phyloP scores from a whole-genome alignment of 1,139 yeast genomes.

The Zygosaccharomyces pseudobailii region DNA sequence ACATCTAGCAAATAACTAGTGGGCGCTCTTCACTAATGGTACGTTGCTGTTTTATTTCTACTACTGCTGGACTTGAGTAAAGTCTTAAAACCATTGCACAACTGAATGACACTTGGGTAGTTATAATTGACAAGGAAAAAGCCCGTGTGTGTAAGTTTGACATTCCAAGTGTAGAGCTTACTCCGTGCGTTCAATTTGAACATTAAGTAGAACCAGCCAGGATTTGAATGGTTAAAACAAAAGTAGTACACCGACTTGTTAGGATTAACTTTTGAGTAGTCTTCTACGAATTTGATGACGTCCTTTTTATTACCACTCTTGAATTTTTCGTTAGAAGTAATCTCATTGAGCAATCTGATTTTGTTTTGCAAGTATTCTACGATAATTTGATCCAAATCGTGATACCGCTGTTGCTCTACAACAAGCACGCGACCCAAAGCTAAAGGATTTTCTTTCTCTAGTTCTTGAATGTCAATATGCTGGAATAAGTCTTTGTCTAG shows the following conservation, averaged over 20 bases:
- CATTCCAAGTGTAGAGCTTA: constrained; percentile 82
- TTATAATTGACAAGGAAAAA: constrained; percentile 71
- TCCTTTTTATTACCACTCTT: constrained; percentile 76
- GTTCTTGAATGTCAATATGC: constrained; percentile 81
- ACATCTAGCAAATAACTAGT: not conserved
- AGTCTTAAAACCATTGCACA: constrained; percentile 91
- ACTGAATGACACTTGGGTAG: constrained; percentile 79
- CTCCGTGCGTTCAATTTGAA: constrained; percentile 75
- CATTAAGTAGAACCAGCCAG: constrained; percentile 85
- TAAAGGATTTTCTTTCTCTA: constrained; percentile 57
- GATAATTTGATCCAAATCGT: constrained; percentile 90
- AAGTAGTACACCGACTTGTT: constrained; percentile 87
- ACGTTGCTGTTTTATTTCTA: constrained; percentile 12
- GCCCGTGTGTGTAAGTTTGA: constrained; percentile 82
- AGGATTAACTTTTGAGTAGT: constrained; percentile 88
- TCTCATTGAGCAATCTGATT: constrained; percentile 77
- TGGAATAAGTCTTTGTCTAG: constrained; percentile 88
- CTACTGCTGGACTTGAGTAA: constrained; percentile 35
- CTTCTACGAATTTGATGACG: constrained; percentile 80
- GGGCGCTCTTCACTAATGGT: not conserved
- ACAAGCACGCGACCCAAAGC: constrained; percentile 56
- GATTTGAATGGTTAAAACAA: constrained; percentile 83
- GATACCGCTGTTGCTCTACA: constrained; percentile 66
- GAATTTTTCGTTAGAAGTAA: constrained; percentile 84
- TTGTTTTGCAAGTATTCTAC: constrained; percentile 84